A percentile compares a stretch with the other conserved stretches of the same genome.
phyloP scores from a whole-genome alignment of 2,329 filamentous ascomycete genomes.

The Trichoderma hamatum region DNA sequence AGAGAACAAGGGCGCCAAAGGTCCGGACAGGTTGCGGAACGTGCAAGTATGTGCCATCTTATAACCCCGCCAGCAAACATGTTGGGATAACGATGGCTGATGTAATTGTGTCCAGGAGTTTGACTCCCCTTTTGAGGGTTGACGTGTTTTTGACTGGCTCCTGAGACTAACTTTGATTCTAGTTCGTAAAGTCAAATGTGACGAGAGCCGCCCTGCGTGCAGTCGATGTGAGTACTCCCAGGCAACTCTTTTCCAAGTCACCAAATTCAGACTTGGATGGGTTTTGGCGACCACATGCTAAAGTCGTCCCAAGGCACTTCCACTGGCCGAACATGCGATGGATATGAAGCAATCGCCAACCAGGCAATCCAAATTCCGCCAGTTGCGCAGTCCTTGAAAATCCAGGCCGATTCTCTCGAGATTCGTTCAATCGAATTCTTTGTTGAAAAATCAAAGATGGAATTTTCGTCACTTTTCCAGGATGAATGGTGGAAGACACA shows the following conservation, averaged over 20 bases:
- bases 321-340: too few species aligned
- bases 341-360: too few species aligned
- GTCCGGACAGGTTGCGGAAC: background rate
- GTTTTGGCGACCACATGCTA: too few species aligned
- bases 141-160: too few species aligned
- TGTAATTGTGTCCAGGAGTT: background rate
- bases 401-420: background rate
- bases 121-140: background rate
- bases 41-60: background rate
- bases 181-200: conserved; percentile 6
- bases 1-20: background rate
- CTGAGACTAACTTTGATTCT: background rate
- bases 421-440: background rate
- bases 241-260: too few species aligned
- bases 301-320: too few species aligned
- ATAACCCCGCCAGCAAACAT: background rate
- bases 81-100: background rate
- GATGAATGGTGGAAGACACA: background rate
- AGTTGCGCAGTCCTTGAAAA: too few species aligned
- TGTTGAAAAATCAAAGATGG: background rate
- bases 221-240: background rate
- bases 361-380: too few species aligned
- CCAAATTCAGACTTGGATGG: too few species aligned
- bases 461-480: background rate
- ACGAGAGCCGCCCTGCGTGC: background rate